Percentiles rank a stretch among this genome's conserved stretches.
Conservation (phyloP, 108 stramenopile species). For the Cylindrotheca closterium region DNA sequence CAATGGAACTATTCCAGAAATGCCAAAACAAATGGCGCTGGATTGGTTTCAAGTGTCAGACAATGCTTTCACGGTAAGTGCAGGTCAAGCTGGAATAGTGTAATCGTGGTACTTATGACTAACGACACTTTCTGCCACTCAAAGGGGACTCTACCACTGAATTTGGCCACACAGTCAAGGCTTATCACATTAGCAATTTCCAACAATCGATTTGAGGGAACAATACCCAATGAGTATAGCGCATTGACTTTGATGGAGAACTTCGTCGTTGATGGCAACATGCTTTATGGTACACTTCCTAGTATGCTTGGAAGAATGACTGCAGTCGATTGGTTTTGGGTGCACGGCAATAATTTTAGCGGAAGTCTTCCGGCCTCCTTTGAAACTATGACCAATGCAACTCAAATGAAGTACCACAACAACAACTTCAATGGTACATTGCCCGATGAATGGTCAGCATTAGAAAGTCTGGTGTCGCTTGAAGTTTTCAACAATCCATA, state of each 20-base stretch:
- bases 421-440: not conserved
- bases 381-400: not conserved
- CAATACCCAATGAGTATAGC: slow-evolving; percentile 15
- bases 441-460: not conserved
- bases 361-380: not conserved
- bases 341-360: not conserved
- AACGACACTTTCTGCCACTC: too few relatives aligned
- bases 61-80: not conserved
- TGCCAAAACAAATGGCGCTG: slow-evolving; percentile 24
- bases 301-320: not conserved
- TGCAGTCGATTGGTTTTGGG: not conserved
- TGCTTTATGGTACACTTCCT: not conserved
- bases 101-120: too few relatives aligned
- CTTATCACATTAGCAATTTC: slow-evolving; percentile 43
- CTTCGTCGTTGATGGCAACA: not conserved
- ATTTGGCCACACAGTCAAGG: slow-evolving; percentile 1
- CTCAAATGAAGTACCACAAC: not conserved
- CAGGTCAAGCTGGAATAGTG: too few relatives aligned
- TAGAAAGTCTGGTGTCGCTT: not conserved
- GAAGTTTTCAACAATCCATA: not conserved
- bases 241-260: not conserved
- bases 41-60: not conserved
- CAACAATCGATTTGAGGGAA: slow-evolving; percentile 55
- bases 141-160: not conserved
- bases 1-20: slow-evolving; percentile 45